Evolutionary conservation across 2,329 filamentous ascomycete species (phyloP), one percentile per base, ranked within the genome.

Genomic region (Thelonectria rubi): DNA sequence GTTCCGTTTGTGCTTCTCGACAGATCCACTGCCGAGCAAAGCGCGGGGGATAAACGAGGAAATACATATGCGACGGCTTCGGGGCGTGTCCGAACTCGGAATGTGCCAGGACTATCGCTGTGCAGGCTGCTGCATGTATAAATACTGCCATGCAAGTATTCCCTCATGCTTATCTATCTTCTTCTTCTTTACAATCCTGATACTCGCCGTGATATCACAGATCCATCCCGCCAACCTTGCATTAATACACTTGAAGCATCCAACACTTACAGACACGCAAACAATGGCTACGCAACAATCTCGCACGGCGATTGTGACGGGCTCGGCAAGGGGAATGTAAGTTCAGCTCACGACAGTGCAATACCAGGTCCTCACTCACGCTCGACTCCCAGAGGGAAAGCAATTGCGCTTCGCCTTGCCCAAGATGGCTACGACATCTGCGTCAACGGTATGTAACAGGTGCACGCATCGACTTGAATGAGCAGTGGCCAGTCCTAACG

Each of bases 391-490:
- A 88, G 86, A 65, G 87, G 87, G 48, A 86, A 84, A 68, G 82
- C 86, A 18, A 88, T 89, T 55, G 88, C 87, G 17, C 76, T 88
- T 8, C 85, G 88, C 3, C 80, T 91, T 15, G 88, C 88, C 6
- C 76, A 80, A 20, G 88, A 91, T 63, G 88, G 88, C 55, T 91
- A 90, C 75, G 81, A 87, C 65, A 79, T 91, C 51, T 88, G 86
- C 69, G 78, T 91, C 65, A 65, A 65, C 2, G 63, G 63, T 65
- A 62, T 30, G 42, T 32, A 10, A 24, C 20, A 24, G 7, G 20
- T 30, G 12, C 5, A 30, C 8, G 26, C 26, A 30, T 37, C 1
- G 3, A 14, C 6, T 43, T 8, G 5, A 14, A 43, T 14, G n/a
- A 7, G 4, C 4, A 12, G n/a, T n/a, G n/a, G n/a, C n/a, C n/a